Base-by-base conservation (phyloP, 805 yeast species). In the Ogataea naganishii region DNA sequence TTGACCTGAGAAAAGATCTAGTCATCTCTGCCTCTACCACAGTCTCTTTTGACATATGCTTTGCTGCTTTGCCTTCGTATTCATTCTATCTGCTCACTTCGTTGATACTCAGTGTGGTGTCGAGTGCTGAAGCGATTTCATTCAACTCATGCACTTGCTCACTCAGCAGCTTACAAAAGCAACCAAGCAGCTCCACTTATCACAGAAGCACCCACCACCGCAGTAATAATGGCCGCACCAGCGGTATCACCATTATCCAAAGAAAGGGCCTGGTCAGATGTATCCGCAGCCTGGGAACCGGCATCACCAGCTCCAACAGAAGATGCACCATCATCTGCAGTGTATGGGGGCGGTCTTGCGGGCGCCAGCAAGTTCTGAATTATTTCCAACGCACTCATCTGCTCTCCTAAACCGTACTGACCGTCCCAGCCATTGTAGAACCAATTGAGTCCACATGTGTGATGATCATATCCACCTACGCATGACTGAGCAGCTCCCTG, bases 371-470 rank as follows among this genome's bases (percentile, higher is more conserved):
- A 46, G 30, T 60, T 65, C 39, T 66, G 72, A 26, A 81, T 67
- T 2, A 66, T 67, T 49, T 81, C 92, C 36, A 79, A 59, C 0
- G 92, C 83, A 29, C 68, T 58, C 73, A 81, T 75, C 54, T 81
- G 85, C 54, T 81, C 94, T 41, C 92, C 92, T 17, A 82, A 57
- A 17, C 94, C 92, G 46, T 69, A 81, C 24, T 44, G 37, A 1
- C 70, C 76, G 51, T 81, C 92, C 72, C 80, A 70, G 13, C 72
- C 74, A 5, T 58, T 50, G 9, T 51, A 39, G 7, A 63, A 52
- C 94, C 94, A 81, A 51, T 69, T 62, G 35, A 69, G 50, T 20
- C 89, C 92, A 62, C 94, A 81, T 0, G 92, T 81, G 44, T 72
- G 76, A 8, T 76, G 75, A 55, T 81, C 92, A 7, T 56, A 38